Conservation (phyloP, 768 basidiomycete species). For the Terana coerulea region DNA sequence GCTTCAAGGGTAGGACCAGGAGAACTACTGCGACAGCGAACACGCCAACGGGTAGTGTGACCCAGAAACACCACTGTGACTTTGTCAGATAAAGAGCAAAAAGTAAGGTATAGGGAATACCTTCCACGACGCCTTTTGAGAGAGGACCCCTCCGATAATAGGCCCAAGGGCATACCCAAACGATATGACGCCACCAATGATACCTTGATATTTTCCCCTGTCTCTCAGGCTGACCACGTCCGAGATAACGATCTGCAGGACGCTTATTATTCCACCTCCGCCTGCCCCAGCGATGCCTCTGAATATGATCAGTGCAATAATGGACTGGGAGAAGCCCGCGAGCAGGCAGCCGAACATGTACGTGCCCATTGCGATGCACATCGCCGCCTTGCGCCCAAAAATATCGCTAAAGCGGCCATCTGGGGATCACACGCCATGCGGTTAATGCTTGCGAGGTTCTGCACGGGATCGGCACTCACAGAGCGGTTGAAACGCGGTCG, state of each 20-base stretch:
- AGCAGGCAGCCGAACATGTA: constrained; percentile 65
- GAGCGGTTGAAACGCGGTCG: constrained; percentile 56
- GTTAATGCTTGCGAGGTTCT: too few species aligned
- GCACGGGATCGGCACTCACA: too few species aligned
- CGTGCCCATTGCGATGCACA: constrained; percentile 54
- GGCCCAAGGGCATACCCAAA: constrained; percentile 67
- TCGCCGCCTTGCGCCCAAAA: constrained; percentile 59
- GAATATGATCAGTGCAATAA: constrained; percentile 66
- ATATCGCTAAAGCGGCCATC: constrained; percentile 64
- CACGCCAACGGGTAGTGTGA: constrained; percentile 59
- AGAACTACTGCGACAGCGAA: constrained; percentile 51
- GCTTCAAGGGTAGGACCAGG: constrained; percentile 65
- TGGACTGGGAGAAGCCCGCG: constrained; percentile 62
- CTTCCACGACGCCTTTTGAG: constrained; percentile 60
- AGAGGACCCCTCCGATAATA: constrained; percentile 60
- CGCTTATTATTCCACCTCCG: constrained; percentile 66
- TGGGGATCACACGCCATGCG: constrained; percentile 30
- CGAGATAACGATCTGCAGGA: constrained; percentile 68
- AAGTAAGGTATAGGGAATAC: constrained; percentile 27
- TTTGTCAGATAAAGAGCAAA: background rate
- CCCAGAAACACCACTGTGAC: constrained; percentile 70
- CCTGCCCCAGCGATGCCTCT: constrained; percentile 67
- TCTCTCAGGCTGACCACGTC: constrained; percentile 71
- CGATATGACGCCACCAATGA: constrained; percentile 57
- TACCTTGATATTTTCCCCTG: constrained; percentile 78